Evolutionary conservation across 441 rosid species (phyloP).

Genomic region (Theobroma grandiflorum): DNA sequence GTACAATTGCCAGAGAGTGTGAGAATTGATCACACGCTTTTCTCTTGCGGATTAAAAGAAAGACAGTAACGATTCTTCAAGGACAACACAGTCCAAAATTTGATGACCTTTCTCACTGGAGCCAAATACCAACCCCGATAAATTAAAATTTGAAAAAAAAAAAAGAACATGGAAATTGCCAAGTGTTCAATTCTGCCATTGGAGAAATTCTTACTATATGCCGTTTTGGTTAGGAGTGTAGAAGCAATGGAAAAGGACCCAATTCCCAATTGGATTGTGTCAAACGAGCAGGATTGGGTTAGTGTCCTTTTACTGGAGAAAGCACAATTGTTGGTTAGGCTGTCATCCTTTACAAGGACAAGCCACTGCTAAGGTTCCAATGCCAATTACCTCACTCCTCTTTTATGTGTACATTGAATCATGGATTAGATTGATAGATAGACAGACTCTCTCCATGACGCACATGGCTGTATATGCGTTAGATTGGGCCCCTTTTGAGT

Average conservation of each 20-base stretch:
- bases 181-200: not conserved
- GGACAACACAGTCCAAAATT: not conserved
- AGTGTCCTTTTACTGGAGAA: slow-evolving; percentile 5
- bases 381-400: not conserved
- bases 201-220: not conserved
- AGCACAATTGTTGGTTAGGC: slow-evolving; percentile 22
- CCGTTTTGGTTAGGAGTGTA: not conserved
- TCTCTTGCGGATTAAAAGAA: not conserved
- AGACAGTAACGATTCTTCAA: not conserved
- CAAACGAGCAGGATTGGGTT: not conserved
- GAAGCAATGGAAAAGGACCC: not conserved
- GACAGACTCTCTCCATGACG: not conserved
- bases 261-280: slow-evolving; percentile 22
- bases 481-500: slow-evolving; percentile 18
- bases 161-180: not conserved
- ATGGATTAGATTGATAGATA: not conserved
- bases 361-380: slow-evolving; percentile 24
- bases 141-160: not conserved
- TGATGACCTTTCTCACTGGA: not conserved
- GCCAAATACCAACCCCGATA: not conserved
- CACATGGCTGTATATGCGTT: not conserved
- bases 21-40: not conserved
- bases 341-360: slow-evolving; percentile 35
- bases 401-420: not conserved
- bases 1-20: not conserved